Base-by-base conservation (phyloP, 495 filamentous ascomycete genomes). In the Filosporella fistucella region DNA sequence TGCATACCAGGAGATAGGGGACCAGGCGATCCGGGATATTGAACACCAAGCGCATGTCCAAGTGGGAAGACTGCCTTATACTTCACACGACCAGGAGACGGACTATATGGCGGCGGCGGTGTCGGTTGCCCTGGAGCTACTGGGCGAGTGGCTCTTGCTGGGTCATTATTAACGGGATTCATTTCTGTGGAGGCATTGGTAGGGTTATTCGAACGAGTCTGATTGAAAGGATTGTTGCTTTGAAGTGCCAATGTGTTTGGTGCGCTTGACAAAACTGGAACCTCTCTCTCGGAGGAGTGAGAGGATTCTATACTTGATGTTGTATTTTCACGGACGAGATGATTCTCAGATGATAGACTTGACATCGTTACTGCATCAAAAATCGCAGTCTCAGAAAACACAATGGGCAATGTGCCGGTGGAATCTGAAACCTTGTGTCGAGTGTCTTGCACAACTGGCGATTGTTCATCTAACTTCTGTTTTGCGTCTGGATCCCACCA, bases 211-310 rank as follows among this genome's bases (percentile, higher is more conserved):
- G 49, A 18, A 12, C 11, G 44, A 44, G 51, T 52, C 43, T 51
- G 59, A 25, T 58, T 51, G 54, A 68, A 66, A 21, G 68, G 66
- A 20, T 67, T 62, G 42, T 52, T 69, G 40, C 61, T 63, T 7
- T 63, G 62, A 10, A 28, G 16, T 6, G n/a, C 22, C 36, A 24
- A 43, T 16, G 42, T 39, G 22, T 20, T 34, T n/a, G 50, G 25
- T 18, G 23, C 3, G 22, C 5, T 11, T 28, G 41, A 24, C 8
- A 38, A 16, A 20, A 9, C 16, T n/a, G n/a, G n/a, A n/a, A n/a
- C n/a, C 32, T 35, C 32, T 35, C 18, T 17, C 12, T 35, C 32
- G 5, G n/a, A 14, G 4, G 32, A 35, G 4, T 14, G 44, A 26
- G 12, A 18, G 24, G 29, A 40, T 9, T 40, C 12, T 7, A 39